Evolutionary conservation across 1,284 basidiomycete genomes (phyloP).

Genomic region (Heterobasidion annosum): DNA sequence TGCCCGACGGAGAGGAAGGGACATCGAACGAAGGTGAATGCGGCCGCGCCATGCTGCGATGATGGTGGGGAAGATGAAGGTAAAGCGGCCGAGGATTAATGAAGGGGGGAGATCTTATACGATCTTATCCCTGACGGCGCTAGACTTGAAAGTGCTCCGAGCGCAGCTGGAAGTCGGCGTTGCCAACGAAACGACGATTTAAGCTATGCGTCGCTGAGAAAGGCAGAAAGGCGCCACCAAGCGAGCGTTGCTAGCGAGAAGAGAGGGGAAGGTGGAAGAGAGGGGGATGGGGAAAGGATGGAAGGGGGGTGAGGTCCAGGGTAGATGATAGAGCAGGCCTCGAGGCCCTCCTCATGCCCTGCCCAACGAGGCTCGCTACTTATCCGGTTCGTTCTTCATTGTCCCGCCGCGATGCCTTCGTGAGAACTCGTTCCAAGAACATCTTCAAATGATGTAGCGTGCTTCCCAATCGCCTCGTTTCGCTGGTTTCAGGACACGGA

Average conservation of each 20-base stretch:
- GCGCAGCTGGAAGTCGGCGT: too few relatives aligned
- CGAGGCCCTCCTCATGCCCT: too few relatives aligned
- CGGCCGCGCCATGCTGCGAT: slow-evolving; percentile 3
- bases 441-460: not conserved
- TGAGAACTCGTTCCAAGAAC: not conserved
- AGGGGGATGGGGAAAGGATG: too few relatives aligned
- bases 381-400: not conserved
- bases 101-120: not conserved
- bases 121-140: not conserved
- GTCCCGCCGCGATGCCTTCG: not conserved
- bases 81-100: not conserved
- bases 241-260: too few relatives aligned
- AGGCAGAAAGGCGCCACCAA: too few relatives aligned
- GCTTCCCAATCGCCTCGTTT: not conserved
- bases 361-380: too few relatives aligned
- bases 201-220: too few relatives aligned
- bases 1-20: slow-evolving; percentile 11
- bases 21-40: slow-evolving; percentile 15
- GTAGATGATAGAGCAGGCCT: too few relatives aligned
- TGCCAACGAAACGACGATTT: too few relatives aligned
- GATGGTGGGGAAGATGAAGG: not conserved
- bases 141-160: too few relatives aligned
- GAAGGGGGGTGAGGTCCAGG: too few relatives aligned
- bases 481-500: not conserved
- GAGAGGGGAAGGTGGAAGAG: too few relatives aligned